Percentiles rank a stretch among this genome's conserved stretches.
phyloP scores from a whole-genome alignment of 495 filamentous ascomycete species.

The Aspergillus funiculosus region DNA sequence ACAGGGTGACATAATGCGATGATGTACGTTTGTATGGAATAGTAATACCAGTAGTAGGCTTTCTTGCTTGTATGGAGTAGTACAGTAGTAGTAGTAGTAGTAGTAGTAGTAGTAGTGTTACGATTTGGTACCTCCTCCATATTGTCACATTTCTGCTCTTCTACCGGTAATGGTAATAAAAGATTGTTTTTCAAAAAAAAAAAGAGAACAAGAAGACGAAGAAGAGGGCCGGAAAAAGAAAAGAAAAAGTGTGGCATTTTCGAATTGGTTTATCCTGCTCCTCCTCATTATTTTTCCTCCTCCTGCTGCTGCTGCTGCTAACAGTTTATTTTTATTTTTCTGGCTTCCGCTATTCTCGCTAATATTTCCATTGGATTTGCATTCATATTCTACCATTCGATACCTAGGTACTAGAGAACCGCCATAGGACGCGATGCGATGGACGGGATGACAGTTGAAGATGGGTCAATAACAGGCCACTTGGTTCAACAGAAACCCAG shows the following conservation, averaged over 20 bases:
- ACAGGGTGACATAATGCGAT: constrained; percentile 10
- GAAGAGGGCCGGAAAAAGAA: not conserved
- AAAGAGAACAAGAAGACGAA: not conserved
- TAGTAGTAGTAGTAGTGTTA: too few species aligned
- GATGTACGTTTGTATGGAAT: not conserved
- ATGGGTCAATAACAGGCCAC: not conserved
- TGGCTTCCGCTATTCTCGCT: constrained; percentile 2
- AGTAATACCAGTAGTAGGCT: too few species aligned
- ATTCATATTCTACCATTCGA: not conserved
- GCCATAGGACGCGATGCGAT: not conserved
- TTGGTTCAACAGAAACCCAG: constrained; percentile 7
- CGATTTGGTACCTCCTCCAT: too few species aligned
- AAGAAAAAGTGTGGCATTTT: constrained; percentile 5
- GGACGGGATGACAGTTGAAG: not conserved
- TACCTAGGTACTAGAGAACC: not conserved
- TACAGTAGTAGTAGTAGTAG: too few species aligned
- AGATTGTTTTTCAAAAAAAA: too few species aligned
- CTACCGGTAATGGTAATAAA: too few species aligned
- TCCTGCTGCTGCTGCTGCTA: not conserved
- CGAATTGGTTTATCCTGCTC: constrained; percentile 4
- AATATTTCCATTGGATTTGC: constrained; percentile 4
- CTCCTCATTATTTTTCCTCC: not conserved
- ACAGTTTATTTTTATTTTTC: not conserved
- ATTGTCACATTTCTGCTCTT: too few species aligned
- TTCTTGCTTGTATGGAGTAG: not conserved